A percentile compares a stretch with the other conserved stretches of the same genome.
Conservation (phyloP, 371 early-diverging fungal species). For the Mucor saturninus region DNA sequence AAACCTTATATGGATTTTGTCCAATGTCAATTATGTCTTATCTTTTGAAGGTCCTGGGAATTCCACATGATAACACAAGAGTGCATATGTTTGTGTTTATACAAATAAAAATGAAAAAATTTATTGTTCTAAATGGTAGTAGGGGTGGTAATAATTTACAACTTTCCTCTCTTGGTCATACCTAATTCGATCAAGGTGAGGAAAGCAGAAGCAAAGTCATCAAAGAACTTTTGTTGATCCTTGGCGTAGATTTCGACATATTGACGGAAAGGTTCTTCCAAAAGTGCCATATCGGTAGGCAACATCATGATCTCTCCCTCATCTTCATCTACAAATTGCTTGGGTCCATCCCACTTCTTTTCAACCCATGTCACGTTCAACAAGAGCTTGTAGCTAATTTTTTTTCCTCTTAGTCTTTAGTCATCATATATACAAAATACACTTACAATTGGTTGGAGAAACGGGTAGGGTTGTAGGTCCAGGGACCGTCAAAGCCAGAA, state of each 20-base stretch:
- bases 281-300: conserved; percentile 83
- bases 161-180: conserved; percentile 55
- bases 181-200: conserved; percentile 85
- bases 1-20: background rate
- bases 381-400: conserved; percentile 64
- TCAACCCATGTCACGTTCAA: conserved; percentile 70
- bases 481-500: conserved; percentile 87
- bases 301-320: conserved; percentile 84
- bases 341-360: conserved; percentile 76
- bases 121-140: too few species aligned
- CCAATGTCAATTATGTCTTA: background rate
- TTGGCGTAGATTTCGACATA: conserved; percentile 81
- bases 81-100: background rate
- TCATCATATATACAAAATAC: background rate
- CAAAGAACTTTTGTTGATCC: conserved; percentile 76
- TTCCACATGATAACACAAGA: background rate
- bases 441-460: conserved; percentile 83
- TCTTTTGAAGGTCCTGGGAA: conserved; percentile 5
- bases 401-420: too few species aligned
- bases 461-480: conserved; percentile 83
- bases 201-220: conserved; percentile 82
- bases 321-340: conserved; percentile 75
- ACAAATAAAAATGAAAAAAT: background rate
- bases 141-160: conserved; percentile 27
- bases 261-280: conserved; percentile 71